These are phyloP conservation scores for Fusarium scirpi DNA, from an alignment of 2,329 filamentous ascomycete species.

Conservation along the genomic window DNA sequence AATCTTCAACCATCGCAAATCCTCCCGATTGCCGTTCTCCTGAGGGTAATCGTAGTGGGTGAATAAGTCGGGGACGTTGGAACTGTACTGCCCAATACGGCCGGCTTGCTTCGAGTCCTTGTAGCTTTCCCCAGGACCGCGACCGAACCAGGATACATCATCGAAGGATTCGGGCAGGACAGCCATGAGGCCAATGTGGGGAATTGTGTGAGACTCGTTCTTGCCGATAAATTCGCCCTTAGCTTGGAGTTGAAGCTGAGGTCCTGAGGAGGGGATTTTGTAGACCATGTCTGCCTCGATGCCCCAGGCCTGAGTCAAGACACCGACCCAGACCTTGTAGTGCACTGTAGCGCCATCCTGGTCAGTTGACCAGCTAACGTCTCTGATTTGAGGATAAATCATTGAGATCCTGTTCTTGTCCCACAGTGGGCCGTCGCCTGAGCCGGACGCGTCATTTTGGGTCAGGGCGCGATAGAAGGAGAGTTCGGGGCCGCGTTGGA, in stretches of 20 bases:
- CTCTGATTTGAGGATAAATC: conserved; percentile 10
- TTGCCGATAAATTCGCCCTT: background rate
- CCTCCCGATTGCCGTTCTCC: conserved; percentile 24
- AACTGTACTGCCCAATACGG: conserved; percentile 6
- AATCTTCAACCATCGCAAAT: conserved; percentile 14
- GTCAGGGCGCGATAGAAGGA: conserved; percentile 17
- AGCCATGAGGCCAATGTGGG: conserved; percentile 16
- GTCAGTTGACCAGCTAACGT: background rate
- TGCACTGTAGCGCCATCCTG: background rate
- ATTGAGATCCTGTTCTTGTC: conserved; percentile 1
- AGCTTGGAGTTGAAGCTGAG: background rate
- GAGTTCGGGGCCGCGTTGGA: conserved; percentile 12
- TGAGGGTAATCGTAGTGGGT: conserved; percentile 30
- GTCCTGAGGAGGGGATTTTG: background rate
- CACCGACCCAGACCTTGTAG: conserved; percentile 26
- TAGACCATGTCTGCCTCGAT: conserved; percentile 22
- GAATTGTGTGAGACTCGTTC: conserved; percentile 10
- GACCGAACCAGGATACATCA: conserved; percentile 19
- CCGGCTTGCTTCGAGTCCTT: conserved; percentile 27
- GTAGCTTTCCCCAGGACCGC: conserved; percentile 25
- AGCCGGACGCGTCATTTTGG: conserved; percentile 11
- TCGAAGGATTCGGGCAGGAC: background rate
- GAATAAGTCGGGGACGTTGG: background rate
- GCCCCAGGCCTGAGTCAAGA: conserved; percentile 17
- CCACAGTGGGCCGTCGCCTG: conserved; percentile 16